Evolutionary conservation across 768 basidiomycete species (phyloP).

Genomic region (Pluteus cervinus): DNA sequence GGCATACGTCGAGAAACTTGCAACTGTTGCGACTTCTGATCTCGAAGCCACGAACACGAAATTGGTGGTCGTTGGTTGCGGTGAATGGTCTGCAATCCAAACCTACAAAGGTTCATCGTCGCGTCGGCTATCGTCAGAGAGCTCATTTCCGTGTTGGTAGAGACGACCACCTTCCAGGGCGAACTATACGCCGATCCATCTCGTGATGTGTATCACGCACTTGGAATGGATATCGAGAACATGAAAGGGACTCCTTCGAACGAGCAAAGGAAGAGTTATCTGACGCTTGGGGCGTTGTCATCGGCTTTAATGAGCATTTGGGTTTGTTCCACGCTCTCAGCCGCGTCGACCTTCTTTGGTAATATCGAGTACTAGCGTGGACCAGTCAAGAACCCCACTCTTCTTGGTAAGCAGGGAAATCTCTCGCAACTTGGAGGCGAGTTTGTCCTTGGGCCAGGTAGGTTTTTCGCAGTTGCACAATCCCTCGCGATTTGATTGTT

Average conservation of each 20-base stretch:
- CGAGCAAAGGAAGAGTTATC: slow-evolving; percentile 40
- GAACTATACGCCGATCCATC: slow-evolving; percentile 62
- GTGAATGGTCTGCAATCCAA: slow-evolving; percentile 45
- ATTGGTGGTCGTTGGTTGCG: slow-evolving; percentile 55
- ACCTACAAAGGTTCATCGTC: slow-evolving; percentile 37
- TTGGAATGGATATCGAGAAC: slow-evolving; percentile 56
- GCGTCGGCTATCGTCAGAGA: too few relatives aligned
- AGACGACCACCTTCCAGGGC: slow-evolving; percentile 38
- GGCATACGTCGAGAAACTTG: slow-evolving; percentile 45
- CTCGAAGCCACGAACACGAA: slow-evolving; percentile 32
- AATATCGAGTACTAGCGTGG: slow-evolving; percentile 19
- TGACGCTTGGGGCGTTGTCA: slow-evolving; percentile 22
- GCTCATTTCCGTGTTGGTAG: slow-evolving; percentile 16
- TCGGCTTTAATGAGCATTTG: slow-evolving; percentile 36
- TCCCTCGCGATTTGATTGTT: not conserved
- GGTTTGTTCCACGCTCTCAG: slow-evolving; percentile 22
- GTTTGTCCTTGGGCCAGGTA: slow-evolving; percentile 56
- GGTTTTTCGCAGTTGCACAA: slow-evolving; percentile 2
- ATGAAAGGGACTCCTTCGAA: slow-evolving; percentile 38
- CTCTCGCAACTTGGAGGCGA: slow-evolving; percentile 60
- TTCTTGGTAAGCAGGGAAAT: slow-evolving; percentile 59
- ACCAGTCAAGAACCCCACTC: slow-evolving; percentile 33
- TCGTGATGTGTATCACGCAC: slow-evolving; percentile 46
- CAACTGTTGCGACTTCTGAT: slow-evolving; percentile 30
- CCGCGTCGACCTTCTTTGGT: not conserved